Evolutionary conservation across 2,329 filamentous ascomycete species (phyloP).

Genomic region (Trichoderma oligosporum): DNA sequence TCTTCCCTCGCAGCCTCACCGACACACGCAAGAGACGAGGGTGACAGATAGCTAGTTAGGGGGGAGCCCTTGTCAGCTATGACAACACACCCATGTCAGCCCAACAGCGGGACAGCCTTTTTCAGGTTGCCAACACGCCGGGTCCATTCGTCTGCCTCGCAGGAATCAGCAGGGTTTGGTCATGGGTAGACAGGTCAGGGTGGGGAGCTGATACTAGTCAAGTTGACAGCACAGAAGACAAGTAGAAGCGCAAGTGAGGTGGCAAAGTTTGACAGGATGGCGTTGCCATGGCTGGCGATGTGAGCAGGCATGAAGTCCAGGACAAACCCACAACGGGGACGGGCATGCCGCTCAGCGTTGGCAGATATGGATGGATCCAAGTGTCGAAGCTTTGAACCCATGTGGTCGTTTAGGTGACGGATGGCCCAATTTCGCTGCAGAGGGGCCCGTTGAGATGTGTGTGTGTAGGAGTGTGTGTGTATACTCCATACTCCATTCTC

Average conservation of each 20-base stretch:
- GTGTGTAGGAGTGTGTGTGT: too few species aligned
- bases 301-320: neutral
- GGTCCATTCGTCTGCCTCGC: constrained; percentile 19
- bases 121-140: constrained; percentile 19
- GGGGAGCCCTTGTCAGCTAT: constrained; percentile 7
- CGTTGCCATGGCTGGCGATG: neutral
- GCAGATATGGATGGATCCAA: constrained; percentile 10
- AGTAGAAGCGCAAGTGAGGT: constrained; percentile 8
- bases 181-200: neutral
- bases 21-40: constrained; percentile 8
- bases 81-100: constrained; percentile 19
- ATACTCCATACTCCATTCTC: too few species aligned
- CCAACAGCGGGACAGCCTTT: constrained; percentile 19
- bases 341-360: constrained; percentile 13
- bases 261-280: constrained; percentile 15
- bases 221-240: constrained; percentile 7
- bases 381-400: neutral
- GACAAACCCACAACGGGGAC: constrained; percentile 8
- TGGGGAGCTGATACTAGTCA: constrained; percentile 15
- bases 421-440: too few species aligned
- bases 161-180: constrained; percentile 19
- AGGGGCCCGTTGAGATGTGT: too few species aligned
- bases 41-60: constrained; percentile 1
- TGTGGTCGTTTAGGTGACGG: too few species aligned
- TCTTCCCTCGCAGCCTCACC: constrained; percentile 8